Evolutionary conservation across 768 basidiomycete genomes (phyloP).

Genomic region (Russula sp.): DNA sequence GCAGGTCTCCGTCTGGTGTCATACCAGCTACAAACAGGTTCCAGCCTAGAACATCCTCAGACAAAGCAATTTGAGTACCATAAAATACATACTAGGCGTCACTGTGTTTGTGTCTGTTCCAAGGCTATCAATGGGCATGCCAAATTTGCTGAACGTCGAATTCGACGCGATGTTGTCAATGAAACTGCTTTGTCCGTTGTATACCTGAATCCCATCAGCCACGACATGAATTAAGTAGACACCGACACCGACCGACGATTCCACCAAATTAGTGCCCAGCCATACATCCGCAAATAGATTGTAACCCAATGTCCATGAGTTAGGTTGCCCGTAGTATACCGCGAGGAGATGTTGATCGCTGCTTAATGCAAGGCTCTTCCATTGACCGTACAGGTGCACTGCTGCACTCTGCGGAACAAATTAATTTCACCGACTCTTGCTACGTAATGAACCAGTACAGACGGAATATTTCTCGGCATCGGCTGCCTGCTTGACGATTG

Average conservation of each 20-base stretch:
- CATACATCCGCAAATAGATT: constrained; percentile 57
- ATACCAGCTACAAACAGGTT: constrained; percentile 14
- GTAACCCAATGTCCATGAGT: constrained; percentile 52
- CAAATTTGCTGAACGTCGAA: not conserved
- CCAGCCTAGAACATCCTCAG: constrained; percentile 8
- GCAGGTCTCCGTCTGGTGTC: not conserved
- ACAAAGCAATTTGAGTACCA: not conserved
- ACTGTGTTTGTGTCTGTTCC: not conserved
- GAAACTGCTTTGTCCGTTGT: constrained; percentile 3
- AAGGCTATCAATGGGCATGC: constrained; percentile 10
- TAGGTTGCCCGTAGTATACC: constrained; percentile 2
- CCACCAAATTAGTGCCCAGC: constrained; percentile 46
- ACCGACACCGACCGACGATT: constrained; percentile 12
- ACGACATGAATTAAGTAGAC: not conserved
- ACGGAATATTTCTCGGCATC: constrained; percentile 26
- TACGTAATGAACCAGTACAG: constrained; percentile 1
- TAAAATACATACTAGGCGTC: not conserved
- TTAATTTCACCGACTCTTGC: not conserved
- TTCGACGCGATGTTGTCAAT: not conserved
- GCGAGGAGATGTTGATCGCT: constrained; percentile 2
- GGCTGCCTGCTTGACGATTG: constrained; percentile 18
- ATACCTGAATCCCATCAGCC: constrained; percentile 7
- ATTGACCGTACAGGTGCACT: not conserved
- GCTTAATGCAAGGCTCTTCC: not conserved
- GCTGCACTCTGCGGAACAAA: not conserved